phyloP scores from a whole-genome alignment of 2,329 filamentous ascomycete species.

The Triangularia verruculosa region DNA sequence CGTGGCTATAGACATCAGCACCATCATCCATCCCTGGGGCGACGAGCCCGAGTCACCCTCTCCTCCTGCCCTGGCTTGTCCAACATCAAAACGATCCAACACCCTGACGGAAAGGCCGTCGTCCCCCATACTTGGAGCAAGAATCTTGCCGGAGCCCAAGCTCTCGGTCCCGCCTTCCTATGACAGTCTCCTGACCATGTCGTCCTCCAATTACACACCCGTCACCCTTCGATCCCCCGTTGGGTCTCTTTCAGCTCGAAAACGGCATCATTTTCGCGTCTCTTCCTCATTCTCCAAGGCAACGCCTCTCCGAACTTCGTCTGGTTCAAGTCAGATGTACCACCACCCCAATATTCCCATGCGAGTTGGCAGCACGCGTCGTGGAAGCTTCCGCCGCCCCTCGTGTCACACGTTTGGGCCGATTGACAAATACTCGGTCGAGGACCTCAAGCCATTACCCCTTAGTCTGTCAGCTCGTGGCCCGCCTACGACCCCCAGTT shows the following conservation, averaged over 20 bases:
- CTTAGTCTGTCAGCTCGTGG: neutral
- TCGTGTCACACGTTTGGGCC: constrained; percentile 7
- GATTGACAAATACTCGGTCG: neutral
- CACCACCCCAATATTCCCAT: neutral
- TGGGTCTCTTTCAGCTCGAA: neutral
- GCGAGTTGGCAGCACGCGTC: neutral
- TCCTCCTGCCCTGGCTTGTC: neutral
- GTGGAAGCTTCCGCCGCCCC: neutral
- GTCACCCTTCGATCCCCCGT: neutral
- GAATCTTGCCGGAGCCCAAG: neutral
- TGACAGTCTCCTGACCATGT: neutral
- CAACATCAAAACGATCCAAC: neutral
- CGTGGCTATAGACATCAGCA: constrained; percentile 42
- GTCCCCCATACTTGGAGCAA: neutral
- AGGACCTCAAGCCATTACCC: constrained; percentile 1
- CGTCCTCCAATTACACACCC: neutral
- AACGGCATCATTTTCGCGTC: neutral
- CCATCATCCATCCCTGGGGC: constrained; percentile 14
- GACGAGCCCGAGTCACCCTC: neutral
- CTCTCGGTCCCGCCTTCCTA: neutral
- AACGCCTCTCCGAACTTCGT: neutral
- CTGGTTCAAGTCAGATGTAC: neutral
- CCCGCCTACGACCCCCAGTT: neutral
- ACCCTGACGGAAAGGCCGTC: neutral
- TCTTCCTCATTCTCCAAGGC: neutral